Evolutionary conservation across 2,329 filamentous ascomycete genomes (phyloP), one percentile per base, ranked within the genome.

Genomic region (Penicillium rolfsii): DNA sequence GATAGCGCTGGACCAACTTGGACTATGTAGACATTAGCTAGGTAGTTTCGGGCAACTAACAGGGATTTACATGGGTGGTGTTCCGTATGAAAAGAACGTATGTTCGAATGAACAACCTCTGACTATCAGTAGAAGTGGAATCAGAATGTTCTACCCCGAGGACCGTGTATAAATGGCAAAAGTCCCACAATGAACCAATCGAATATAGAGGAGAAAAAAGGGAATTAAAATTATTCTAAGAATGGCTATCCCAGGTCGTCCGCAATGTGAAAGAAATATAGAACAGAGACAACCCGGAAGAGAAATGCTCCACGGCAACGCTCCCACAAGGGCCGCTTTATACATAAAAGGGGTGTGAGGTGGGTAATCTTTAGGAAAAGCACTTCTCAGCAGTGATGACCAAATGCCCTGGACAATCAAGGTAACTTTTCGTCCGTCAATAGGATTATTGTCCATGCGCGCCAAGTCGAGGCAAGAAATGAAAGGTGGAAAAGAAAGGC

Each of bases 201-300:
- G 2, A 11, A 59, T n/a, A 8, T 28, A 56, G 19, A 24, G 46
- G 8, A 38, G 52, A 50, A 55, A 62, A 62, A 61, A 12, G 55
- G 55, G n/a, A 35, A 70, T 70, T 70, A 70, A 68, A 67, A 70
- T 69, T 70, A 67, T 60, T 67, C 62, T 69, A 69, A 63, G 55
- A 58, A 64, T 61, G 62, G 60, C 62, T 61, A 60, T 62, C 62
- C 41, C 55, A 58, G 63, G 58, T 60, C 52, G 54, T 35, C 59
- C 55, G 57, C 28, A 24, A 55, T 38, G 50, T 41, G 4, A 36
- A 60, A 56, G 28, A 46, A 24, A 36, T 14, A 52, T 49, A 54
- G 60, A 61, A 58, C 52, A 57, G 57, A 59, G 35, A 64, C 52
- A 30, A n/a, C 24, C 49, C 40, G 40, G 43, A 59, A 61, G 61